These are phyloP conservation scores for Aspergillus intermedius DNA, from an alignment of 2,329 filamentous ascomycete species.

Conservation along the genomic window DNA sequence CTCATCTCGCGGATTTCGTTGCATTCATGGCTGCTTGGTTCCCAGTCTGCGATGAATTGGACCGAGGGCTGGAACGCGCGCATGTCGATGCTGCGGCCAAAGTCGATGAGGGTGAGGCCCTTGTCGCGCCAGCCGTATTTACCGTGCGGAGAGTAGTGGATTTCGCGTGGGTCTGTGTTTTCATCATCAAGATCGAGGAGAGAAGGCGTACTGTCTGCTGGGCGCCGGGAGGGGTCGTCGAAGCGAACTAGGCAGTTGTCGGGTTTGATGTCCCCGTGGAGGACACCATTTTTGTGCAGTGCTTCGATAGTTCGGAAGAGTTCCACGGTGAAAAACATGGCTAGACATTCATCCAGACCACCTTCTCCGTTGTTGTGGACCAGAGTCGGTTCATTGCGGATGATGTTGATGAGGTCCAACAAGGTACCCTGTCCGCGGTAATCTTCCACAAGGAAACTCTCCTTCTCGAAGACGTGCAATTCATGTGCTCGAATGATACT, in stretches of 20 bases:
- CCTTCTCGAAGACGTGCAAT: constrained; percentile 84
- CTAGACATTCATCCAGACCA: constrained; percentile 81
- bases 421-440: constrained; percentile 85
- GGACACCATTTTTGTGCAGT: constrained; percentile 68
- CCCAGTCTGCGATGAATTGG: constrained; percentile 93
- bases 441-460: constrained; percentile 82
- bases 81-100: constrained; percentile 93
- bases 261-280: constrained; percentile 91
- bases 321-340: constrained; percentile 94
- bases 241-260: constrained; percentile 93
- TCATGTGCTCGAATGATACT: constrained; percentile 81
- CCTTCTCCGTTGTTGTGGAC: constrained; percentile 46
- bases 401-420: constrained; percentile 87
- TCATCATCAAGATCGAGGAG: constrained; percentile 23
- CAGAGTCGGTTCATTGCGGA: constrained; percentile 57
- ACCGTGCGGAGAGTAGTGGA: constrained; percentile 66
- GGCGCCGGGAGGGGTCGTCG: constrained; percentile 42
- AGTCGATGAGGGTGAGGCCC: constrained; percentile 84
- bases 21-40: constrained; percentile 79
- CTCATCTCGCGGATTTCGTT: constrained; percentile 90
- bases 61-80: constrained; percentile 68
- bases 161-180: constrained; percentile 23
- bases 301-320: constrained; percentile 84
- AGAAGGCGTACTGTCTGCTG: constrained; percentile 17
- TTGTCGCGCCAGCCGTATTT: constrained; percentile 70